phyloP scores from a whole-genome alignment of 768 basidiomycete species.

The Phylloporus arenicola region DNA sequence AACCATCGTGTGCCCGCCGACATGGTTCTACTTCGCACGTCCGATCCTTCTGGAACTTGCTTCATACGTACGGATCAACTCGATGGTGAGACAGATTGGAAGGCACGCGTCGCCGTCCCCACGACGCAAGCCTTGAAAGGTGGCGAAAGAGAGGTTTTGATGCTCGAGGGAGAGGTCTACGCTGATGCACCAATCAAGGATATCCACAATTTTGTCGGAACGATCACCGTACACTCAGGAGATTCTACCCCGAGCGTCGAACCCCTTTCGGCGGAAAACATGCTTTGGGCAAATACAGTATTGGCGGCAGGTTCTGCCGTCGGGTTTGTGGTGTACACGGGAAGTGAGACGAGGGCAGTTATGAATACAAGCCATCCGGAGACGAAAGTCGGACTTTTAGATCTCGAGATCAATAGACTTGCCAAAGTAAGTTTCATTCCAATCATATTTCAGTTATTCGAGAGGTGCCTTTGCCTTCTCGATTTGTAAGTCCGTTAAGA shows the following conservation, averaged over 20 bases:
- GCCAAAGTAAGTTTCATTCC: slow-evolving; percentile 64
- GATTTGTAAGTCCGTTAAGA: not conserved
- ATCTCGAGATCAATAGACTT: slow-evolving; percentile 90
- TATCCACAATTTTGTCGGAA: slow-evolving; percentile 92
- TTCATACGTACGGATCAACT: slow-evolving; percentile 98
- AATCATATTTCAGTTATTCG: too few relatives aligned
- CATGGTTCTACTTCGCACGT: slow-evolving; percentile 81
- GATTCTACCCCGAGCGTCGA: slow-evolving; percentile 48
- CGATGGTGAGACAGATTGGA: slow-evolving; percentile 99
- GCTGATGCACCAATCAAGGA: slow-evolving; percentile 96
- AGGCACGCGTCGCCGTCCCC: slow-evolving; percentile 78
- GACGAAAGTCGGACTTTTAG: slow-evolving; percentile 88
- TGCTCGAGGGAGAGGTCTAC: slow-evolving; percentile 84
- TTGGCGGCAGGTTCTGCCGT: slow-evolving; percentile 91
- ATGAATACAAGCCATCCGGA: slow-evolving; percentile 98
- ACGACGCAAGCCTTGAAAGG: slow-evolving; percentile 19
- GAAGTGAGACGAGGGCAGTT: slow-evolving; percentile 90
- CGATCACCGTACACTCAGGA: slow-evolving; percentile 65
- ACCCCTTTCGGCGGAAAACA: slow-evolving; percentile 91
- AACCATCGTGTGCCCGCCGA: slow-evolving; percentile 97
- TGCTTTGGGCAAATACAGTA: slow-evolving; percentile 97
- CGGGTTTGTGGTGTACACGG: slow-evolving; percentile 92
- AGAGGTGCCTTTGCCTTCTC: not conserved
- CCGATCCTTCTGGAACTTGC: slow-evolving; percentile 86
- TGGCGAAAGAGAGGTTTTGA: slow-evolving; percentile 46